Percentiles rank a stretch among this genome's conserved stretches.
Conservation (phyloP, 352 stramenopile species). For the Paralagenidium karlingii region DNA sequence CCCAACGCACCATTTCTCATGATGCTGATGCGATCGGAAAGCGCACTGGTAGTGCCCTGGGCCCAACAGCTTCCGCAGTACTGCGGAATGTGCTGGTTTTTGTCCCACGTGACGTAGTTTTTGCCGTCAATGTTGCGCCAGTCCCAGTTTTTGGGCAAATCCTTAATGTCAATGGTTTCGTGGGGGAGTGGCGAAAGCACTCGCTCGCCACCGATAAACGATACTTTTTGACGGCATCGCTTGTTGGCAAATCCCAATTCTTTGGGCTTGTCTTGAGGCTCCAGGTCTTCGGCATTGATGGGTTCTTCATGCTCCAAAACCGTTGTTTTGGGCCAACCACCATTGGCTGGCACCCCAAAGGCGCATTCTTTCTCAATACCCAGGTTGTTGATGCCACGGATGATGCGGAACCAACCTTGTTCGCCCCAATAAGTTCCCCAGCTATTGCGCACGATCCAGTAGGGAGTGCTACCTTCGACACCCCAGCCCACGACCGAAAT, state of each 20-base stretch:
- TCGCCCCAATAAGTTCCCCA: conserved; percentile 92
- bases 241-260: conserved; percentile 10
- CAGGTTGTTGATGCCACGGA: conserved; percentile 86
- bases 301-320: neutral
- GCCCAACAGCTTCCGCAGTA: conserved; percentile 91
- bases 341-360: conserved; percentile 82
- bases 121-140: conserved; percentile 92
- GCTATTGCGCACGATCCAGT: conserved; percentile 95
- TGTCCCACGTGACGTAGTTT: conserved; percentile 94
- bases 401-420: conserved; percentile 91
- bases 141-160: conserved; percentile 90
- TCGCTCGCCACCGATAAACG: conserved; percentile 48
- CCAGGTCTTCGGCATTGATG: neutral
- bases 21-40: conserved; percentile 88
- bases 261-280: conserved; percentile 10
- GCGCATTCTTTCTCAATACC: conserved; percentile 89
- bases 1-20: conserved; percentile 53
- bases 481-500: conserved; percentile 96
- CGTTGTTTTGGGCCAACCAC: conserved; percentile 37
- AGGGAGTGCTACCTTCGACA: conserved; percentile 73
- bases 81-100: conserved; percentile 97
- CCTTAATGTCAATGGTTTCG: conserved; percentile 52
- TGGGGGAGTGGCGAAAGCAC: conserved; percentile 62
- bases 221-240: conserved; percentile 46
- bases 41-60: conserved; percentile 75